phyloP scores from a whole-genome alignment of 2,329 filamentous ascomycete species.

The Xylaria arbuscula region DNA sequence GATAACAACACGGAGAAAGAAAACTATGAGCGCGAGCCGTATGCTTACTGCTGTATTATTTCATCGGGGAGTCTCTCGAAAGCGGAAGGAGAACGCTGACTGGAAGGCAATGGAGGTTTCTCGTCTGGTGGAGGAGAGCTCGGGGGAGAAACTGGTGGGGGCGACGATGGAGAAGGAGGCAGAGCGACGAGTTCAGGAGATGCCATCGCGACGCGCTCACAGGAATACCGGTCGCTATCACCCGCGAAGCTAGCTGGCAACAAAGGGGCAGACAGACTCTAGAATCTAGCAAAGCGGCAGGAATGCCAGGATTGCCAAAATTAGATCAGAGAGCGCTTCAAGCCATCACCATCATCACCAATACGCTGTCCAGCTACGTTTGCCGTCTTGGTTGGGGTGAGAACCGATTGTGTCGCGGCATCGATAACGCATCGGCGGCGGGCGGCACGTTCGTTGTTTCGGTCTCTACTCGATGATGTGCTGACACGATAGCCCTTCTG shows the following conservation, averaged over 20 bases:
- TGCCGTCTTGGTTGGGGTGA: conserved; percentile 9
- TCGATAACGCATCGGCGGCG: not conserved
- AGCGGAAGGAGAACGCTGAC: conserved; percentile 48
- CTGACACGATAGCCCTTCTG: conserved; percentile 8
- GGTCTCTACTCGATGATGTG: conserved; percentile 10
- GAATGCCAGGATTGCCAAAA: conserved; percentile 25
- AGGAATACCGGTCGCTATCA: conserved; percentile 3
- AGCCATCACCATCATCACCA: conserved; percentile 20
- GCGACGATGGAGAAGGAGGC: conserved; percentile 6
- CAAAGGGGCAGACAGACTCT: not conserved
- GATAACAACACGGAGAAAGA: conserved; percentile 21
- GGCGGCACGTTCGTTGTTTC: not conserved
- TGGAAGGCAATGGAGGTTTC: conserved; percentile 33
- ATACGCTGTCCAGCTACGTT: not conserved
- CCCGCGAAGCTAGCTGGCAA: conserved; percentile 19
- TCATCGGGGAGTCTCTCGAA: conserved; percentile 73
- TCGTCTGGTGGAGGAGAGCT: conserved; percentile 20
- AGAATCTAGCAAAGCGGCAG: conserved; percentile 6
- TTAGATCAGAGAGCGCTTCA: conserved; percentile 22
- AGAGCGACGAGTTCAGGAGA: conserved; percentile 12
- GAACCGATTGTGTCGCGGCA: not conserved
- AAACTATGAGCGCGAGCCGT: conserved; percentile 10
- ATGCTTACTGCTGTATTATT: conserved; percentile 73
- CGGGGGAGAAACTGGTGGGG: conserved; percentile 1
- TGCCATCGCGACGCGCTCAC: conserved; percentile 34